Conservation (phyloP, 2,329 filamentous ascomycete species). For the Cercospora citrullina region DNA sequence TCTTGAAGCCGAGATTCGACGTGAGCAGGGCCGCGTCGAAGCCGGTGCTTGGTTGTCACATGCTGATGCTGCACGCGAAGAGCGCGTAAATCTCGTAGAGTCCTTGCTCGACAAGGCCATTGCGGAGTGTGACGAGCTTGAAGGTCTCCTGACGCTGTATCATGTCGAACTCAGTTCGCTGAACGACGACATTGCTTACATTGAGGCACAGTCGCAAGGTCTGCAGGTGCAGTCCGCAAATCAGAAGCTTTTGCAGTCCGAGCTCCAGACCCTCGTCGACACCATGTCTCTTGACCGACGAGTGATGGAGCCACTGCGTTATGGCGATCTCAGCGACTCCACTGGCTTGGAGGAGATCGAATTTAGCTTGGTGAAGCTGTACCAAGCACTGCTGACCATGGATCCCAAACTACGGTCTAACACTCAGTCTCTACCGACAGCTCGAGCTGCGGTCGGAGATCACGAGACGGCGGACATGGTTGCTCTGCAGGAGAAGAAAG, state of each 20-base stretch:
- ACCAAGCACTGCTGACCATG: constrained; percentile 90
- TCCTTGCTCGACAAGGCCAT: constrained; percentile 86
- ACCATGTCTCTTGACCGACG: constrained; percentile 82
- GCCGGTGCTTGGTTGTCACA: constrained; percentile 89
- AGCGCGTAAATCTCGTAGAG: constrained; percentile 83
- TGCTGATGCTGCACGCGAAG: constrained; percentile 74
- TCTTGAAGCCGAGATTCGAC: constrained; percentile 77
- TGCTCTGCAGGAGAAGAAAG: constrained; percentile 90
- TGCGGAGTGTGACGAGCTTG: constrained; percentile 90
- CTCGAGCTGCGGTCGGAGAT: constrained; percentile 58
- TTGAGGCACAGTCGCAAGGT: constrained; percentile 95
- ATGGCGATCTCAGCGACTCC: constrained; percentile 70
- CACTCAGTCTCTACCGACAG: constrained; percentile 49
- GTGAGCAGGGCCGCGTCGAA: constrained; percentile 86
- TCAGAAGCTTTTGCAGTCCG: constrained; percentile 87
- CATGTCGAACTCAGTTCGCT: constrained; percentile 91
- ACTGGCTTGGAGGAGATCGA: constrained; percentile 77
- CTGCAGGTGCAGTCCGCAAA: constrained; percentile 96
- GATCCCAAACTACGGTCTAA: constrained; percentile 71
- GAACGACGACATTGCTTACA: constrained; percentile 93
- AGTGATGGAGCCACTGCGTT: constrained; percentile 71
- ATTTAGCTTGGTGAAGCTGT: constrained; percentile 72
- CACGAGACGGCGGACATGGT: constrained; percentile 82
- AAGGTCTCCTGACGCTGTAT: constrained; percentile 90
- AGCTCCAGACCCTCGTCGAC: constrained; percentile 83